Conservation (phyloP, 108 stramenopile species). For the Pseudonitzschia multistriata region DNA sequence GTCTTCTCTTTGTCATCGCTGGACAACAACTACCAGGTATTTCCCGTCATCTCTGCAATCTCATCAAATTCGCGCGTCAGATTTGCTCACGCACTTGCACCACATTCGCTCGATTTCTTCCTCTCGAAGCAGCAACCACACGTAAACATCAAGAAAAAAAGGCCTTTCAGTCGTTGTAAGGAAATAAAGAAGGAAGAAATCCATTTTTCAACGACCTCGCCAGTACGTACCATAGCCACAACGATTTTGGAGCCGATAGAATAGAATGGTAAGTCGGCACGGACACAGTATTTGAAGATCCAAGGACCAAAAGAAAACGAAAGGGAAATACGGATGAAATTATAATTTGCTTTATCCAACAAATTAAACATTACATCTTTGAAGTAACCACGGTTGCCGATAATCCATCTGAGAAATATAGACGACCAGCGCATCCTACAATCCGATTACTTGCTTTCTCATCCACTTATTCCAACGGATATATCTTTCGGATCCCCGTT, state of each 20-base stretch:
- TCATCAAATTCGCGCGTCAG: neutral
- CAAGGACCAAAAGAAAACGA: neutral
- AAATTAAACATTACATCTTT: too few relatives aligned
- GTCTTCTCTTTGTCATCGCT: neutral
- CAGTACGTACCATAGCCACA: neutral
- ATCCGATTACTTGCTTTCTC: neutral
- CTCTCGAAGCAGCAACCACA: neutral
- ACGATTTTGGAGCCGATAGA: conserved; percentile 2
- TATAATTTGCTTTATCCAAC: neutral
- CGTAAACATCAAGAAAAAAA: neutral
- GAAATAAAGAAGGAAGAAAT: neutral
- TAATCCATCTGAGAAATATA: too few relatives aligned
- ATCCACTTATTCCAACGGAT: neutral
- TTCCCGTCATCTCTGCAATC: neutral
- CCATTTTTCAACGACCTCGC: neutral
- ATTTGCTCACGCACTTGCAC: conserved; percentile 8
- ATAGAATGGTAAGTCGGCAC: conserved; percentile 1
- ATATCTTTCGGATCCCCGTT: neutral
- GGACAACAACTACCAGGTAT: too few relatives aligned
- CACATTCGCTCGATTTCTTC: neutral
- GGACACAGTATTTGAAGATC: neutral
- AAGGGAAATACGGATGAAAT: neutral
- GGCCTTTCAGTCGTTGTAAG: neutral
- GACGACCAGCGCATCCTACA: too few relatives aligned
- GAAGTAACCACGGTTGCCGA: neutral